Evolutionary conservation across 345 rosid genomes (phyloP), one percentile per base, ranked within the genome.

Genomic region (Linum trigynum): DNA sequence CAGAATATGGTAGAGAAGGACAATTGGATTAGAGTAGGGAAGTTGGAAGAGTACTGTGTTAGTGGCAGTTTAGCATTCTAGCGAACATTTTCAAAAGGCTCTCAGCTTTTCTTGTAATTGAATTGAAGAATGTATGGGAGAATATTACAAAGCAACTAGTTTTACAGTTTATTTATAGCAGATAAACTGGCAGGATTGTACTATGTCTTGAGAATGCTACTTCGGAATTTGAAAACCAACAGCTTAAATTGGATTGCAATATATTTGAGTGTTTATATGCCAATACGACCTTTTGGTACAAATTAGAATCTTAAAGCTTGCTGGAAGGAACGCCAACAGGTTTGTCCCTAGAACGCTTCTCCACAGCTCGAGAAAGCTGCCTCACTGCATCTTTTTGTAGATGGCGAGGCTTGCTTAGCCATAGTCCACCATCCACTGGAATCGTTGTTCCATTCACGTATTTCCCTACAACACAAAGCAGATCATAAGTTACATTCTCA

Each of bases 351-450:
- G 84, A 80, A 63, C 76, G 71, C 75, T 79, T 75, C 55, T 82
- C 86, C 3, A 83, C 80, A 3, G 69, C 65, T 42, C 84, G 78
- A 11, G 87, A 83, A 36, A 83, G 68, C 71, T 80, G 72, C 74
- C 62, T 78, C 60, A 83, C 73, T 5, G 59, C 78, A 61, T 75
- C 81, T 72, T 80, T 83, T 0, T 79, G 77, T 42, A 83, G 45
- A 67, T 68, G 75, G 38, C 83, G 82, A 38, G 80, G 82, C 48
- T 16, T 63, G 76, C 80, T 80, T 61, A 82, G 75, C 86, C 86
- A 82, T 55, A 69, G 78, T 66, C 86, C 86, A 12, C 86, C 86
- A 61, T 83, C 87, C 1, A 83, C 84, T 39, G 78, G 15, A 32
- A 83, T 77, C 2, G 69, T 78, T 23, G 81, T 74, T 9, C 87